Evolutionary conservation across 768 basidiomycete genomes (phyloP).

Genomic region (Rhodocollybia butyracea): DNA sequence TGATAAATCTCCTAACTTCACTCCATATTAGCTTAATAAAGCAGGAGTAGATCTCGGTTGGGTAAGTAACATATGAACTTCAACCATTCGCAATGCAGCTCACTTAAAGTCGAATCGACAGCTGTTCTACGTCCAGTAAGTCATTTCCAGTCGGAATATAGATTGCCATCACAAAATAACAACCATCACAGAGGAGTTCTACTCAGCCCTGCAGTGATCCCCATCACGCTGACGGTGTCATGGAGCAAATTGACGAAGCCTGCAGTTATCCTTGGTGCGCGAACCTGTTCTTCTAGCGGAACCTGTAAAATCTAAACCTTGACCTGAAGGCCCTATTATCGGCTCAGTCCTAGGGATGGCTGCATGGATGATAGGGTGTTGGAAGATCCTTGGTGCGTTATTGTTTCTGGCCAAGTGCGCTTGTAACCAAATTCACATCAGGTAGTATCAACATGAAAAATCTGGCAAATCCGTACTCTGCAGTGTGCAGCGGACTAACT

Average conservation of each 20-base stretch:
- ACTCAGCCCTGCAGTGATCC: conserved; percentile 48
- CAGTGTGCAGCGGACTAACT: conserved; percentile 34
- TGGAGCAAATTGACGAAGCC: conserved; percentile 42
- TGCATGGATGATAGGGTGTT: conserved; percentile 51
- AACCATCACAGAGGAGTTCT: conserved; percentile 36
- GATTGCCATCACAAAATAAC: neutral
- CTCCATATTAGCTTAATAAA: conserved; percentile 35
- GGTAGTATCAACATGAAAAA: conserved; percentile 33
- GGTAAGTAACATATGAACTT: conserved; percentile 24
- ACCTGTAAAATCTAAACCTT: too few species aligned
- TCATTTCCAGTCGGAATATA: neutral
- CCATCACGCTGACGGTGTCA: conserved; percentile 42
- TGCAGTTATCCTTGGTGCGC: conserved; percentile 36
- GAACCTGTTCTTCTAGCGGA: too few species aligned
- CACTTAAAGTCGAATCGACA: neutral
- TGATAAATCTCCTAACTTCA: neutral
- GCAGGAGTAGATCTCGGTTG: conserved; percentile 44
- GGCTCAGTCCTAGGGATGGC: conserved; percentile 41
- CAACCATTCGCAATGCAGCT: conserved; percentile 9
- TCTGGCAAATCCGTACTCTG: conserved; percentile 36
- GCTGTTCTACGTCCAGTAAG: conserved; percentile 47
- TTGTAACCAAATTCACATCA: conserved; percentile 6
- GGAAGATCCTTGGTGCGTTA: conserved; percentile 41
- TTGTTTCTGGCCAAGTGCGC: neutral
- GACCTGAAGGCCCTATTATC: conserved; percentile 36